Conservation (phyloP, 306 rosid genomes). For the Macrotyloma uniflorum region DNA sequence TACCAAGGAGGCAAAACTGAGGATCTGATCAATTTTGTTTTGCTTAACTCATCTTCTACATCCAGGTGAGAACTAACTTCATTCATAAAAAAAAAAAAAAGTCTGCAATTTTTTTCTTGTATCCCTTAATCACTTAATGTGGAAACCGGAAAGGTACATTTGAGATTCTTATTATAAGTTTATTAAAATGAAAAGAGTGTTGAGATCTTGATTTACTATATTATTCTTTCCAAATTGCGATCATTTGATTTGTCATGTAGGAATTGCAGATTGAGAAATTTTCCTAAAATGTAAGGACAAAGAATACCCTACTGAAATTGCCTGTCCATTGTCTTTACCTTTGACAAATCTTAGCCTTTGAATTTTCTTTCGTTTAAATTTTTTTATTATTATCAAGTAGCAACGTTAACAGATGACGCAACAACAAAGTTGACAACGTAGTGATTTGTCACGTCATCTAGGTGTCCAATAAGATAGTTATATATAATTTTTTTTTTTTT, state of each 20-base stretch:
- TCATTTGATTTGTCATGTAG: conserved; percentile 4
- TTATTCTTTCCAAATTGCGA: conserved; percentile 11
- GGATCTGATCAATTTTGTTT: conserved; percentile 47
- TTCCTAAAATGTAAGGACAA: conserved; percentile 3
- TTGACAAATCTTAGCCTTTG: too few species aligned
- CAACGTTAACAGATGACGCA: too few species aligned
- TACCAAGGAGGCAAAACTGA: conserved; percentile 48
- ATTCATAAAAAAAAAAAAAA: not conserved
- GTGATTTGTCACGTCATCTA: too few species aligned
- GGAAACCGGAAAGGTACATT: conserved; percentile 19
- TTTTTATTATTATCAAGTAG: too few species aligned
- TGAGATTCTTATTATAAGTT: conserved; percentile 17
- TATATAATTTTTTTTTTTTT: too few species aligned
- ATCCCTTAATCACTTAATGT: conserved; percentile 7
- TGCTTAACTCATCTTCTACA: conserved; percentile 30
- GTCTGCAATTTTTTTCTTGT: conserved; percentile 16
- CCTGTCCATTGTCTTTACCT: conserved; percentile 2
- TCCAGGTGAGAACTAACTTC: conserved; percentile 44
- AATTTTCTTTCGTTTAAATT: too few species aligned
- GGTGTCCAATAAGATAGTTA: too few species aligned
- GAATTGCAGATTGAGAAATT: conserved; percentile 16
- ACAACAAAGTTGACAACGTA: too few species aligned
- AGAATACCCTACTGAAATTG: conserved; percentile 23
- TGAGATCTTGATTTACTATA: not conserved
- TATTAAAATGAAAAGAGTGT: conserved; percentile 1